Evolutionary conservation across 768 basidiomycete genomes (phyloP), one percentile per base, ranked within the genome.

Genomic region (Russula dissimulans): DNA sequence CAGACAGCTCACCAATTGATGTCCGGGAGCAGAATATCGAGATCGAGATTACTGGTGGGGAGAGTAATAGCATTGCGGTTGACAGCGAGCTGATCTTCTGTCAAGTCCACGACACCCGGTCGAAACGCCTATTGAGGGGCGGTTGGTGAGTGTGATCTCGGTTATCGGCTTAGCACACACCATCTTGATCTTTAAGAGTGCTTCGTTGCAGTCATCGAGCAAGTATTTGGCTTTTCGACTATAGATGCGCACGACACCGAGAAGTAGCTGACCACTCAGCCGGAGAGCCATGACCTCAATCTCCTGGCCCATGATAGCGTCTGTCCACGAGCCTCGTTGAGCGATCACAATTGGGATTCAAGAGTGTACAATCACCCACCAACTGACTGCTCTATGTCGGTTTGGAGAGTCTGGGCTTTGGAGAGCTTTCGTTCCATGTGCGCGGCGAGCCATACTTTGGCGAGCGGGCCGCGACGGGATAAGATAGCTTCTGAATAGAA

Each of bases 341-440:
- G 32, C 51, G 26, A 45, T 8, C 52, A 48, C 49, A 31, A 32
- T 17, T 12, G 17, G 17, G 15, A 31, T 51, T 57, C 38, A 18
- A 8, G 14, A n/a, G 12, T 47, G 5, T 17, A 62, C 43, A 36
- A 34, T 4, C 56, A 77, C 87, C 65, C 66, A 87, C 91, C 91
- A 66, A 95, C 92, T 56, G 91, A 89, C 71, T 97, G 85, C 65
- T 89, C 92, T 55, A 99, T 97, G 73, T 97, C 91, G 0, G 95
- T 95, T 69, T 94, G 90, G 2, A 97, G 76, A 1, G 95, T 93
- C 72, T 95, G 92, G 31, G 87, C 85, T 74, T 98, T 99, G 67
- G 91, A 93, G 68, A 99, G 85, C 77, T 97, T 97, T 69, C 92
- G 85, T 74, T 97, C 94, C 86, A 95, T 94, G 79, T 97, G 95